Percentiles rank a stretch among this genome's conserved stretches.
Conservation (phyloP, 495 filamentous ascomycete species). For the Aspergillus heteromorphus region DNA sequence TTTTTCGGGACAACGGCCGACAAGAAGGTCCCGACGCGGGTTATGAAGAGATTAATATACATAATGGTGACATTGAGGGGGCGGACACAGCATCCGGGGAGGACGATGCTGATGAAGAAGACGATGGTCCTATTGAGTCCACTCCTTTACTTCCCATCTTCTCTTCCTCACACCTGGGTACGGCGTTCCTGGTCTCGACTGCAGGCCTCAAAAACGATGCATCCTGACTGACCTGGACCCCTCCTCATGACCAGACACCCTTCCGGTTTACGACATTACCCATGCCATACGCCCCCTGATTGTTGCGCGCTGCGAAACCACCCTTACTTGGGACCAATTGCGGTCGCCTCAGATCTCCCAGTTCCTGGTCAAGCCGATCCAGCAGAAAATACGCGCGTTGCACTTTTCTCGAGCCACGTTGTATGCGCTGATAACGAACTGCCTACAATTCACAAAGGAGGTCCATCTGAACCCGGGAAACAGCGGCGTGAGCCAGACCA, state of each 20-base stretch:
- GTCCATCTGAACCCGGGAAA: slow-evolving; percentile 73
- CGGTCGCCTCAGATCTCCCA: slow-evolving; percentile 91
- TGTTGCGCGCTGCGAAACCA: slow-evolving; percentile 78
- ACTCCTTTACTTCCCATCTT: slow-evolving; percentile 75
- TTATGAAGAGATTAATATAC: slow-evolving; percentile 27
- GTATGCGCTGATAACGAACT: slow-evolving; percentile 89
- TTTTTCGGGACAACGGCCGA: slow-evolving; percentile 18
- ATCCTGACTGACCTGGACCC: not conserved
- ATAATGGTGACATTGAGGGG: slow-evolving; percentile 30
- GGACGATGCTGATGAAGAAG: slow-evolving; percentile 45
- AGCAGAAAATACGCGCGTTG: slow-evolving; percentile 70
- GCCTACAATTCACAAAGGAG: slow-evolving; percentile 88
- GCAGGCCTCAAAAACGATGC: not conserved
- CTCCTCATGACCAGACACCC: slow-evolving; percentile 43
- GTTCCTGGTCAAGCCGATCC: slow-evolving; percentile 88
- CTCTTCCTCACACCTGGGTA: slow-evolving; percentile 75
- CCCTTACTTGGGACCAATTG: slow-evolving; percentile 91
- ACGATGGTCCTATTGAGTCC: slow-evolving; percentile 53
- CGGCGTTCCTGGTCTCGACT: not conserved
- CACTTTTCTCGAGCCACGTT: slow-evolving; percentile 82
- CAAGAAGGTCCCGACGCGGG: slow-evolving; percentile 19
- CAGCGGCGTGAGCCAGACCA: slow-evolving; percentile 71
- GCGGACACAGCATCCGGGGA: slow-evolving; percentile 33
- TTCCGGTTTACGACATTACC: slow-evolving; percentile 86
- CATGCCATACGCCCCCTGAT: slow-evolving; percentile 83